Evolutionary conservation across 208 protist genomes (phyloP).

Genomic region (Trypanosoma rangeli): DNA sequence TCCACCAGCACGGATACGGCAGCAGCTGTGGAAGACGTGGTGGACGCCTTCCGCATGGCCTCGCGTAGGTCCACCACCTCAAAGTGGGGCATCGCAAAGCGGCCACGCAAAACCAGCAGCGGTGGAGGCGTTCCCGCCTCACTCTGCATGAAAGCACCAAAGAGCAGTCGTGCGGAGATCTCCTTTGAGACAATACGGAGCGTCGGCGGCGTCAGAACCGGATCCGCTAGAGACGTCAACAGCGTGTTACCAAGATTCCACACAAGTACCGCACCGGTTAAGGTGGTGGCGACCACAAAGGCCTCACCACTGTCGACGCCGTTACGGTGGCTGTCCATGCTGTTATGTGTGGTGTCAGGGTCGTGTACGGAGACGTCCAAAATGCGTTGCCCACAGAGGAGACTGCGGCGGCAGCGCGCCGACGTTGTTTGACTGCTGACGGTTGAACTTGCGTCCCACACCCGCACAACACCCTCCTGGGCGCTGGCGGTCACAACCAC

Average conservation of each 20-base stretch:
- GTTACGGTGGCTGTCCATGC: slow-evolving; percentile 29
- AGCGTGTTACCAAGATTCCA: slow-evolving; percentile 52
- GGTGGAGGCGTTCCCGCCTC: slow-evolving; percentile 9
- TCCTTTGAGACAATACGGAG: slow-evolving; percentile 52
- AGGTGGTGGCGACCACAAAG: slow-evolving; percentile 43
- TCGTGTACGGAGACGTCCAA: slow-evolving; percentile 55
- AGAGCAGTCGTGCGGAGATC: slow-evolving; percentile 40
- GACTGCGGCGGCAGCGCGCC: slow-evolving; percentile 66
- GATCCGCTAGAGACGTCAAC: slow-evolving; percentile 49
- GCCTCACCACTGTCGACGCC: slow-evolving; percentile 3
- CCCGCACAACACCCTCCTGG: slow-evolving; percentile 65
- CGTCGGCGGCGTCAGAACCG: slow-evolving; percentile 51
- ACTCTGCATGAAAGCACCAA: slow-evolving; percentile 29
- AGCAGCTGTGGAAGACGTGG: not conserved
- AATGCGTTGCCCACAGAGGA: slow-evolving; percentile 81
- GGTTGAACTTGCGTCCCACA: slow-evolving; percentile 63
- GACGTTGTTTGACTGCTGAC: slow-evolving; percentile 4
- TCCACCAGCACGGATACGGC: not conserved
- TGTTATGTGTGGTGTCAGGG: slow-evolving; percentile 7
- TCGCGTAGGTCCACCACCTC: slow-evolving; percentile 36
- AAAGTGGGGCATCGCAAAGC: slow-evolving; percentile 74
- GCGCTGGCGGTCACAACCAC: slow-evolving; percentile 60
- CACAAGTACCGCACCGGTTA: slow-evolving; percentile 46
- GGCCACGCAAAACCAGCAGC: slow-evolving; percentile 58
- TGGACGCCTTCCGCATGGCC: not conserved